Evolutionary conservation across 139 green algal genomes (phyloP), one percentile per base, ranked within the genome.

Genomic region (Nannochloris sp.): DNA sequence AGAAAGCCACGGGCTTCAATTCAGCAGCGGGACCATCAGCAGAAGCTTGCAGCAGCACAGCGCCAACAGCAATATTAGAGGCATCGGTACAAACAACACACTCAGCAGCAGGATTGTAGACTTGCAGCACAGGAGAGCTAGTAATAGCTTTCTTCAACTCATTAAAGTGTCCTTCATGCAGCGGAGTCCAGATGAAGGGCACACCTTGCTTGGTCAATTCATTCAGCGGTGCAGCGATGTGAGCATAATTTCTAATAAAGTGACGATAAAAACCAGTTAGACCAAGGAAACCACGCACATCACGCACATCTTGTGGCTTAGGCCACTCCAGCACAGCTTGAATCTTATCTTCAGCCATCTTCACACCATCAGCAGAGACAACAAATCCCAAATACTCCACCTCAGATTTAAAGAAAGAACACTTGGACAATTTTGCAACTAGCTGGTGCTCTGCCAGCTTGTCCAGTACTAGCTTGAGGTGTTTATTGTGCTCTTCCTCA

Each of bases 241-340:
- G 24, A 3, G 61, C 37, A 29, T 70, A 85, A 2, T 45, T 15
- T 2, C 60, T 24, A 8, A 85, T 67, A 48, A 76, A 81, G 9
- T 61, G 54, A 2, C 76, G 39, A 39, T 74, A 86, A 46, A 71
- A 86, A 8, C 76, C 79, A 3, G 74, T 58, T 5, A 83, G 38
- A 13, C 82, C 79, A 8, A n/a, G n/a, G n/a, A n/a, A n/a, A n/a
- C n/a, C n/a, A n/a, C n/a, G n/a, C n/a, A n/a, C n/a, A n/a, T n/a
- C n/a, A n/a, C n/a, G n/a, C n/a, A n/a, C n/a, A n/a, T n/a, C n/a
- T n/a, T n/a, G n/a, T n/a, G n/a, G n/a, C n/a, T n/a, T n/a, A n/a
- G n/a, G n/a, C n/a, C n/a, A n/a, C n/a, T n/a, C n/a, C n/a, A n/a
- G n/a, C n/a, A n/a, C n/a, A n/a, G n/a, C n/a, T n/a, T n/a, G n/a